phyloP scores from a whole-genome alignment of 1,139 yeast species.

The Diutina pseudorugosa region DNA sequence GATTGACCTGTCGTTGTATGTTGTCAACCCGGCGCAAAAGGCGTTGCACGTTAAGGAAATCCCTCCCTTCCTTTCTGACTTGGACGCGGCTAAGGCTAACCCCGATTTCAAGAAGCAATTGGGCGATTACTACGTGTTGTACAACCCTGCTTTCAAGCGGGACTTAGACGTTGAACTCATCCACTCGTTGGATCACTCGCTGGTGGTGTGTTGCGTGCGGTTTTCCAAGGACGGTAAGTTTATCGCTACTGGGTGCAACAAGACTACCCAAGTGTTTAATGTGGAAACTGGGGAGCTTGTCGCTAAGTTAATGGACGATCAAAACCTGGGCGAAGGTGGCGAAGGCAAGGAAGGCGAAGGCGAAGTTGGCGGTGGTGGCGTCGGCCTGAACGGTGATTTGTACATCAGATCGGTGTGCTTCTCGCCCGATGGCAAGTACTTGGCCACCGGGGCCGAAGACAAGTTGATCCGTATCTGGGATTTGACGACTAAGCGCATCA shows the following conservation, averaged over 20 bases:
- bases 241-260: conserved; percentile 95
- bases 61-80: conserved; percentile 71
- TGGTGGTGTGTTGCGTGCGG: conserved; percentile 94
- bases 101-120: conserved; percentile 75
- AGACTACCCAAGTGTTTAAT: conserved; percentile 87
- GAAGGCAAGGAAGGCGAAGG: conserved; percentile 9
- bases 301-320: conserved; percentile 74
- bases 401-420: conserved; percentile 93
- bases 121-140: conserved; percentile 79
- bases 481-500: conserved; percentile 73
- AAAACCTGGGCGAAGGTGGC: conserved; percentile 26
- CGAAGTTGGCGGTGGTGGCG: conserved; percentile 17
- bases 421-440: conserved; percentile 89
- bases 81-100: conserved; percentile 70
- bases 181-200: conserved; percentile 82
- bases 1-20: conserved; percentile 30
- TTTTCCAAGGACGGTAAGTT: conserved; percentile 88
- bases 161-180: conserved; percentile 77
- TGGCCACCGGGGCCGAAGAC: conserved; percentile 98
- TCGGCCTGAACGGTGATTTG: conserved; percentile 53
- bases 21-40: conserved; percentile 30
- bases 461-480: conserved; percentile 96
- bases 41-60: conserved; percentile 59
- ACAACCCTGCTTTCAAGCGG: conserved; percentile 68
- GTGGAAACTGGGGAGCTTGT: conserved; percentile 87